phyloP scores from a whole-genome alignment of 176 grass and related monocot genomes.

The Phyllostachys edulis region DNA sequence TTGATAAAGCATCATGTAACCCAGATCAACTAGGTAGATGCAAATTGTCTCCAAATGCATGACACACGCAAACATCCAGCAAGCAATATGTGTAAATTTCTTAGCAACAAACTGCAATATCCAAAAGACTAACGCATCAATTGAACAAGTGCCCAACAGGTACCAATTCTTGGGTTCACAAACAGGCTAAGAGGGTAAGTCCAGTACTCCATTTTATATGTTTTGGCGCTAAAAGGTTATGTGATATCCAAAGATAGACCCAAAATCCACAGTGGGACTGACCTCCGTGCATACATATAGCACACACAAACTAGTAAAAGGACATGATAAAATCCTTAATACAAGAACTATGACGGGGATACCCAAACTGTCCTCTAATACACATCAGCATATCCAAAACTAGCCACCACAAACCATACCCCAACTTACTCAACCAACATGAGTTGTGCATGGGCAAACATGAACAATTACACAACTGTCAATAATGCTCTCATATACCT shows the following conservation, averaged over 20 bases:
- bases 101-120: background rate
- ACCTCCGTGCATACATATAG: background rate
- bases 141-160: background rate
- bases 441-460: background rate
- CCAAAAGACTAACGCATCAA: background rate
- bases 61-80: background rate
- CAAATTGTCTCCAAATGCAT: background rate
- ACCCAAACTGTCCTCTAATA: background rate
- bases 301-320: conserved; percentile 1
- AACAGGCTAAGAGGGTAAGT: background rate
- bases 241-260: background rate
- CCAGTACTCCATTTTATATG: background rate
- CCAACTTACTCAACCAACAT: background rate
- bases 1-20: background rate
- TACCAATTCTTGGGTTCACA: background rate
- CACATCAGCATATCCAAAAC: background rate
- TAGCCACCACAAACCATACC: background rate
- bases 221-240: background rate
- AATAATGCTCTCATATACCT: background rate
- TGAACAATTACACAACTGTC: background rate
- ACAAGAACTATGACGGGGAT: background rate
- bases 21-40: background rate
- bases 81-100: background rate
- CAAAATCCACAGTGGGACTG: background rate
- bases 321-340: background rate